Evolutionary conservation across 768 basidiomycete genomes (phyloP), one percentile per base, ranked within the genome.

Genomic region (Myochromella boudieri): DNA sequence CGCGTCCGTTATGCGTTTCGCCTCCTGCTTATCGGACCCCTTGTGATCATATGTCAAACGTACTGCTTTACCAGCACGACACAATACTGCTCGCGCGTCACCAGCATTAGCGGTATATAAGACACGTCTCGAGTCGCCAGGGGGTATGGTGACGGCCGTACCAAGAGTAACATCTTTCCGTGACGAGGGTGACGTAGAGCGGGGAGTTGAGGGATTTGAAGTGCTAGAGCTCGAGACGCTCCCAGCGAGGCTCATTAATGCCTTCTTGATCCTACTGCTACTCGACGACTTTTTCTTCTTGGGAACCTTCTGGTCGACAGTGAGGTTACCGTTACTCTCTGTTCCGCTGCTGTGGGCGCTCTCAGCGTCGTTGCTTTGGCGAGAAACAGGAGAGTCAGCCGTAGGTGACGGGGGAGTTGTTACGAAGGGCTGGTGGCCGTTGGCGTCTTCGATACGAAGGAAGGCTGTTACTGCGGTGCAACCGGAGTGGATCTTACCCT

Each of bases 21-120:
- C 95, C 68, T 99, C 97, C 65, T 95, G 93, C 60, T 87, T 86
- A 65, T 99, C 97, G 4, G 88, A 86, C 24, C 97, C 97, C 65
- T 99, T 99, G 75, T 99, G 97, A 62, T 99, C 97, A 63, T 99
- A 98, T 15, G 97, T 97, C 60, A 99, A 69, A 36, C 97, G 79
- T 3, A 98, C 84, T 4, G 93, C 97, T 56, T 82, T 87, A 22
- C 97, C 97, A 10, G 77, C 81, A 36, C 97, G 85, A 61, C 90
- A 95, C 14, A 99, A 77, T 9, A 99, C 97, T 4, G 88, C 95
- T 18, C 97, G 73, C 5, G 97, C 97, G 61, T 99, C 97, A 7
- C 97, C 97, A 1, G 91, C 97, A 62, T 99, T 99, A 32, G 97
- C 97, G 43, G 85, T 87, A 64, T 98, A 99, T 28, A 99, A 70